Evolutionary conservation across 495 filamentous ascomycete species (phyloP), one percentile per base, ranked within the genome.

Genomic region (Rusavskia elegans): DNA sequence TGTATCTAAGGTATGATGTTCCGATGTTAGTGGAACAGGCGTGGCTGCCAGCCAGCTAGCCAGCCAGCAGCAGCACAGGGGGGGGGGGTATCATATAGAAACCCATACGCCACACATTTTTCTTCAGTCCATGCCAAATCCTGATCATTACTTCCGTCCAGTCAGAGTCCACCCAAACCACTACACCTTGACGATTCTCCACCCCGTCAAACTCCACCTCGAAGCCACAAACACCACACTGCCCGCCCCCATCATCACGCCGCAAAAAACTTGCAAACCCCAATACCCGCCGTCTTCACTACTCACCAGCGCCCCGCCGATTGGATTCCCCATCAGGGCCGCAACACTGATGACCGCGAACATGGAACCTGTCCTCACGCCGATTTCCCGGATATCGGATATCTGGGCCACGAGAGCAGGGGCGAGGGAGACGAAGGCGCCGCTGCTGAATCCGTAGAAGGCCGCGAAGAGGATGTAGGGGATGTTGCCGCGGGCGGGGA

Each of bases 371-470:
- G 70, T 83, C 20, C 86, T 73, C 1, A 84, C 70, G 3, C 86
- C 86, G 14, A 92, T 84, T 60, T 88, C 69, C 8, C 80, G 70
- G 40, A 87, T 71, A 55, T 85, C 80, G 13, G 78, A 82, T 56
- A 89, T 82, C 60, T 86, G 82, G 0, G 82, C 83, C 19, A 85
- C 63, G 13, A 83, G 66, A 0, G 78, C 76, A 0, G 81, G 78
- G 0, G 71, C 67, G 3, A 88, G 66, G 0, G 77, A 80, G 49
- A 89, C 78, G 59, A 81, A 85, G 3, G 82, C 80, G 6, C 85
- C 85, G 1, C 81, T 83, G 14, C 75, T 70, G 61, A 89, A 85
- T 1, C 85, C 85, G 61, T 82, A 89, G 0, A 87, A 57, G 0
- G 73, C 74, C 3, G 76, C 73, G 65, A 82, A 87, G 14, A 78